A percentile compares a stretch with the other conserved stretches of the same genome.
Evolutionary conservation across 2,329 filamentous ascomycete species (phyloP).

Genomic region (Pseudogymnoascus pannorum): DNA sequence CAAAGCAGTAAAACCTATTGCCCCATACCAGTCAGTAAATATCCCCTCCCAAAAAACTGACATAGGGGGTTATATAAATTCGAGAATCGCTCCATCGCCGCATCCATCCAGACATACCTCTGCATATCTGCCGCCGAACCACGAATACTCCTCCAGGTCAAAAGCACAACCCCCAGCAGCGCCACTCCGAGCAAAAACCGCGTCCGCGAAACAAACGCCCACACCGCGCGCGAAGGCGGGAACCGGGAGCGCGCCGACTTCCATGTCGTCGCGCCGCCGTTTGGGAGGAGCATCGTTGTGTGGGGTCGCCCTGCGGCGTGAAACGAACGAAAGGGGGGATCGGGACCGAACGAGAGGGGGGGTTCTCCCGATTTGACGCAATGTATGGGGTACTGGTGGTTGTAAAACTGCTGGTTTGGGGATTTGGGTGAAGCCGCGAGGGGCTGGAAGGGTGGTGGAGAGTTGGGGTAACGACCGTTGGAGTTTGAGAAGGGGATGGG

Average conservation of each 20-base stretch:
- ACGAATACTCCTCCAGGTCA: slow-evolving; percentile 83
- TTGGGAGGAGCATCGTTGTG: slow-evolving; percentile 74
- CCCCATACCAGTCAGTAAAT: slow-evolving; percentile 10
- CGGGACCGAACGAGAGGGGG: not conserved
- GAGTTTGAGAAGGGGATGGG: not conserved
- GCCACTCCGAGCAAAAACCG: slow-evolving; percentile 70
- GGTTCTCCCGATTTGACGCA: too few species aligned
- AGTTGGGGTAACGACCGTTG: not conserved
- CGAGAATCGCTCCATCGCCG: not conserved
- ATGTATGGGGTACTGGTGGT: too few species aligned
- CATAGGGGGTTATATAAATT: not conserved
- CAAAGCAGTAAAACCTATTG: slow-evolving; percentile 91
- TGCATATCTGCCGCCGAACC: slow-evolving; percentile 81
- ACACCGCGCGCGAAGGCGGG: slow-evolving; percentile 66
- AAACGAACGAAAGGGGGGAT: not conserved
- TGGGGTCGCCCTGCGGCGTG: slow-evolving; percentile 5
- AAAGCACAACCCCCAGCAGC: slow-evolving; percentile 60
- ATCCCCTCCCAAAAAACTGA: slow-evolving; percentile 5
- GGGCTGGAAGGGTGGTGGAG: not conserved
- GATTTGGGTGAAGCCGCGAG: too few species aligned
- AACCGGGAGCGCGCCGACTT: slow-evolving; percentile 77
- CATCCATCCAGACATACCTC: slow-evolving; percentile 51
- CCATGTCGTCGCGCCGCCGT: slow-evolving; percentile 77
- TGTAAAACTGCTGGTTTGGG: too few species aligned
- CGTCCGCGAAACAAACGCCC: slow-evolving; percentile 65